Evolutionary conservation across 192 early-diverging fungal species (phyloP).

Genomic region (Backusella luteola): DNA sequence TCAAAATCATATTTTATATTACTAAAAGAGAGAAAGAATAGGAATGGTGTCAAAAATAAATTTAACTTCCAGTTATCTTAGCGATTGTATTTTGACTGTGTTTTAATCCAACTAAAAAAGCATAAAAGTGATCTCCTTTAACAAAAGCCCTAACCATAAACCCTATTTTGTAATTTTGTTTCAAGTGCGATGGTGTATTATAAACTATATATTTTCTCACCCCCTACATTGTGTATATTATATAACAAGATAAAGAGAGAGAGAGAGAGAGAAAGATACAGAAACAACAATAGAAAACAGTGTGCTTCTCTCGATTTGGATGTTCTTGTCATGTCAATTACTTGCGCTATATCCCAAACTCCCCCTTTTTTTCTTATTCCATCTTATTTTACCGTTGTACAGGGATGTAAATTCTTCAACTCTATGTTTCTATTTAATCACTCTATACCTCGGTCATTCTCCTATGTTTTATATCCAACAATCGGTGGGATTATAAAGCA

Average conservation of each 20-base stretch:
- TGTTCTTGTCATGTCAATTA: background rate
- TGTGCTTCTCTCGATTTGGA: background rate
- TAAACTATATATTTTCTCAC: conserved; percentile 1
- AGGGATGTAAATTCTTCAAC: background rate
- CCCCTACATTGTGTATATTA: background rate
- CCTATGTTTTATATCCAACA: background rate
- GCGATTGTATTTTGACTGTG: background rate
- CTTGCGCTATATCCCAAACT: background rate
- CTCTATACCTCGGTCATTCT: background rate
- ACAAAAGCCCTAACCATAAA: background rate
- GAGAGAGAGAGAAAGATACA: background rate
- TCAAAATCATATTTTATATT: background rate
- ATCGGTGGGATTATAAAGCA: background rate
- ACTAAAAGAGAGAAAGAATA: background rate
- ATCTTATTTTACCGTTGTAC: background rate
- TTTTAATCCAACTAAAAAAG: background rate
- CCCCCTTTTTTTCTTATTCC: background rate
- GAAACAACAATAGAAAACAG: background rate
- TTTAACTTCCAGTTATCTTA: background rate
- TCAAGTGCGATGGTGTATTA: background rate
- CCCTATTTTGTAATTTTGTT: background rate
- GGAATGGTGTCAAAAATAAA: background rate
- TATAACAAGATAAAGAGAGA: background rate
- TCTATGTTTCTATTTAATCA: background rate
- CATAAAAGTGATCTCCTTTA: background rate